Conservation (phyloP, 176 grass and related monocot genomes). For the Pontederia crassipes region DNA sequence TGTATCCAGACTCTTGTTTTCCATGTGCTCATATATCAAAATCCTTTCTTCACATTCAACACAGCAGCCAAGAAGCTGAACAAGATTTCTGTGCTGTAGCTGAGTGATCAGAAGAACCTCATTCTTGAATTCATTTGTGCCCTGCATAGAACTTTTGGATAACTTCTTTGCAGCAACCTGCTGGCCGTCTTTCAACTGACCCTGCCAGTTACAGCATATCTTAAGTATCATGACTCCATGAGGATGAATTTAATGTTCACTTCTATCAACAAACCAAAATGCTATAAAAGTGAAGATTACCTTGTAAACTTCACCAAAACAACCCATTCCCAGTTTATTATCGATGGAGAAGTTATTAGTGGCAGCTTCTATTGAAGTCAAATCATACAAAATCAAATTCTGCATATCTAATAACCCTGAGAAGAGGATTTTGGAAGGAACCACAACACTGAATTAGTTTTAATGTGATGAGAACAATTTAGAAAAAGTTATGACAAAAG, state of each 20-base stretch:
- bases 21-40: slow-evolving; percentile 44
- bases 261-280: too few species aligned
- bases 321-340: slow-evolving; percentile 35
- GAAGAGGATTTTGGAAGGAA: neutral
- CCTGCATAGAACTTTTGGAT: slow-evolving; percentile 19
- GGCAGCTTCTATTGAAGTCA: slow-evolving; percentile 21
- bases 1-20: slow-evolving; percentile 49
- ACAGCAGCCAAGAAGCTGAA: slow-evolving; percentile 48
- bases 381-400: slow-evolving; percentile 24
- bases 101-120: slow-evolving; percentile 45
- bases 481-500: too few species aligned
- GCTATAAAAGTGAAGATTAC: neutral
- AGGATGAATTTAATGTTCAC: neutral
- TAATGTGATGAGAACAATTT: too few species aligned
- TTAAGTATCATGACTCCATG: neutral
- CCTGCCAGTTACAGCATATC: neutral
- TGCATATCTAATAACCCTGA: too few species aligned
- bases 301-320: slow-evolving; percentile 51
- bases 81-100: slow-evolving; percentile 57
- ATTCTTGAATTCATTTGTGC: slow-evolving; percentile 49
- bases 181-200: slow-evolving; percentile 30
- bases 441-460: neutral
- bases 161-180: slow-evolving; percentile 52
- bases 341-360: slow-evolving; percentile 21
- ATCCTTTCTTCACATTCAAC: slow-evolving; percentile 30